Base-by-base conservation (phyloP, 2,329 filamentous ascomycete genomes). In the Cladosporium velox region DNA sequence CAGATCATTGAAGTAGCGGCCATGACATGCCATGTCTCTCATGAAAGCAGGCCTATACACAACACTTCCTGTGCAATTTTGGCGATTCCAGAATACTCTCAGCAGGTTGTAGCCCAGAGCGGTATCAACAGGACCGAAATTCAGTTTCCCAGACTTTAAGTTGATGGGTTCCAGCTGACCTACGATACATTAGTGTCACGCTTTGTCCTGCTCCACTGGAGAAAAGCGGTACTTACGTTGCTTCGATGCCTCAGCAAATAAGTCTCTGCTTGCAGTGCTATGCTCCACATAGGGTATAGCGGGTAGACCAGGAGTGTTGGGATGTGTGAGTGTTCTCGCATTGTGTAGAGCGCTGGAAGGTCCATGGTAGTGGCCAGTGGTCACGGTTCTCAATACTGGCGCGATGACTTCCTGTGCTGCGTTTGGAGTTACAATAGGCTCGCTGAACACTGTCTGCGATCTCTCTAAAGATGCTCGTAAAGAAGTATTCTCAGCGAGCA, bases 1-100 rank as follows among this genome's bases (percentile, higher is more conserved):
- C 1, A 85, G 76, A 55, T 85, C 82, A 0, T 85, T 87, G 67
- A 86, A 88, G 71, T 87, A 86, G 0, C 83, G 83, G 0, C 86
- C 86, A 6, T 78, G 74, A 55, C 81, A 80, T 57, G 84, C 84
- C 84, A 61, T 61, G 38, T 61, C 59, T 61, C 59, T 32, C 59
- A 51, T 51, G 59, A 87, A 85, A 0, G 79, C 81, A 0, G 85
- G 82, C 0, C 85, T 81, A 71, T 87, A 86, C 0, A 81, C 82
- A 52, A 85, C 76, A 0, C 82, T 68, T 63, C 79, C 78, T 6
- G 82, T 79, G 62, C 83, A 79, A 66, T 85, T 83, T 67, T 86
- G 83, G 5, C 84, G 80, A 69, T 83, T 86, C 82, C 83, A 86
- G 64, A 64, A 64, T 15, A 51, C 34, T n/a, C 10, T 21, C 10